phyloP scores from a whole-genome alignment of 306 rosid genomes.

The Rubus parviflorus region DNA sequence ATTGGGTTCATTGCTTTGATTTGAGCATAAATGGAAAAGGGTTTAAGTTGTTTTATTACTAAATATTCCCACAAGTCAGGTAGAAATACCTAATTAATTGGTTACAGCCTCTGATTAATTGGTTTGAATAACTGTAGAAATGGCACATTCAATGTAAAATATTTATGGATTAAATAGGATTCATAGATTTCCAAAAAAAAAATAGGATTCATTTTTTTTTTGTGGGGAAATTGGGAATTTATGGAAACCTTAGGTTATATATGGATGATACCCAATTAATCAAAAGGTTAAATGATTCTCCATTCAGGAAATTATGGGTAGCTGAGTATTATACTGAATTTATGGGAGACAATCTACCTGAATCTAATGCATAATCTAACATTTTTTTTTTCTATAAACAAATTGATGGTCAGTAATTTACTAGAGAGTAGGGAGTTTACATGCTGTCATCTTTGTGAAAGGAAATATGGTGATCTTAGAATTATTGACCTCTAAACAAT shows the following conservation, averaged over 20 bases:
- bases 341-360: neutral
- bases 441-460: neutral
- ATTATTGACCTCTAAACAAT: too few relatives aligned
- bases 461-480: too few relatives aligned
- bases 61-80: constrained; percentile 2
- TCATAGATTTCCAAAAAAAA: too few relatives aligned
- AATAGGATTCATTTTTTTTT: neutral
- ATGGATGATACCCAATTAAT: neutral
- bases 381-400: neutral
- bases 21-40: neutral
- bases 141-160: constrained; percentile 3
- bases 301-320: neutral
- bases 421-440: too few relatives aligned
- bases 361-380: neutral
- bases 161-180: neutral
- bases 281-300: neutral
- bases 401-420: too few relatives aligned
- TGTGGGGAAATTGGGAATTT: neutral
- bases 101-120: neutral
- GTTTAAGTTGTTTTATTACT: neutral
- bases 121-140: neutral
- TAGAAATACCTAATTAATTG: neutral
- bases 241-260: neutral
- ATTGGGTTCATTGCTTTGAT: neutral
- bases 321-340: neutral